These are phyloP conservation scores for Exophiala dermatitidis DNA, from an alignment of 2,329 filamentous ascomycete genomes.

Conservation along the genomic window DNA sequence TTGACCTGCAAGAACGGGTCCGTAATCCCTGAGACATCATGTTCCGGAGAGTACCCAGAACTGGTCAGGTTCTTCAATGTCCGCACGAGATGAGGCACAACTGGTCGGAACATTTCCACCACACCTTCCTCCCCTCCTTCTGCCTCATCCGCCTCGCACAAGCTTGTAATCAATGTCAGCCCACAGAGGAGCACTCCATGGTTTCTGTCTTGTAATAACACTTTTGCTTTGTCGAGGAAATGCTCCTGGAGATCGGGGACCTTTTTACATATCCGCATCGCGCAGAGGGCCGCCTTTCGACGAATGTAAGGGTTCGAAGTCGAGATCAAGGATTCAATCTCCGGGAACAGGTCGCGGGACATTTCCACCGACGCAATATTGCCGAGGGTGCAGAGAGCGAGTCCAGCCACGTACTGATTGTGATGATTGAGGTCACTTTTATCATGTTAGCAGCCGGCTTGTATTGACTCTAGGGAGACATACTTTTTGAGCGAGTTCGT, in stretches of 20 bases:
- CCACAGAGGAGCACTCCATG: constrained; percentile 92
- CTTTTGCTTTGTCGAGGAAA: constrained; percentile 87
- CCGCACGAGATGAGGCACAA: constrained; percentile 78
- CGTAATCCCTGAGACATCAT: constrained; percentile 95
- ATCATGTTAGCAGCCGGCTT: constrained; percentile 31
- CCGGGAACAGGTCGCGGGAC: constrained; percentile 92
- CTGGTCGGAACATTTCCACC: constrained; percentile 80
- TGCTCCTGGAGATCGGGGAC: constrained; percentile 96
- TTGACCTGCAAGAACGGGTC: constrained; percentile 98
- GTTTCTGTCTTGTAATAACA: constrained; percentile 83
- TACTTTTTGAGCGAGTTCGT: constrained; percentile 98
- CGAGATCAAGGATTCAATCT: constrained; percentile 85
- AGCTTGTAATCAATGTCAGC: constrained; percentile 78
- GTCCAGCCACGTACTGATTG: constrained; percentile 96
- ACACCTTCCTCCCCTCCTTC: constrained; percentile 78
- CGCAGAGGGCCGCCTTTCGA: constrained; percentile 93
- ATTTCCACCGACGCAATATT: constrained; percentile 98
- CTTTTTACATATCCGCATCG: constrained; percentile 97
- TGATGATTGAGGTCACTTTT: constrained; percentile 86
- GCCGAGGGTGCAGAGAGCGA: constrained; percentile 89
- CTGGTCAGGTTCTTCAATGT: constrained; percentile 87
- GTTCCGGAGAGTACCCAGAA: constrained; percentile 93
- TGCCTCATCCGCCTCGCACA: constrained; percentile 91
- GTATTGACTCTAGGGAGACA: background rate
- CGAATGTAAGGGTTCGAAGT: constrained; percentile 98